Evolutionary conservation across 371 early-diverging fungal species (phyloP), one percentile per base, ranked within the genome.

Genomic region (Fennellomyces sp.): DNA sequence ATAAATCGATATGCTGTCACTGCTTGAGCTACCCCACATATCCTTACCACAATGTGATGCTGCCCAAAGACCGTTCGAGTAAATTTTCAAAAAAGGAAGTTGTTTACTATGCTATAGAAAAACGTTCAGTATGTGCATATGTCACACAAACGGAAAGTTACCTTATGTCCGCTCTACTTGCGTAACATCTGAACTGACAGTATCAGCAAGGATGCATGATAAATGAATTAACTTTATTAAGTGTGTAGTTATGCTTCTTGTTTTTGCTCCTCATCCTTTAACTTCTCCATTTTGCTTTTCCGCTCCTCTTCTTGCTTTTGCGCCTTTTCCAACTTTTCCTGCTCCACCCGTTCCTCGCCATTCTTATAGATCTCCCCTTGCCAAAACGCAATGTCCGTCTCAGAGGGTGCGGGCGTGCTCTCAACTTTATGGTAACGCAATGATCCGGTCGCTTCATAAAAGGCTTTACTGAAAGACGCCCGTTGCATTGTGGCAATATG

Each of bases 361-460:
- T 31, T 31, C 1, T 35, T 25, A 30, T 48, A 36, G 0, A 72
- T 64, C 2, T 56, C 29, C 4, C 36, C 23, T 7, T 60, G 64
- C 70, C 64, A 66, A 11, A 26, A 11, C 11, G 25, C 41, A 0
- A 70, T 56, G 21, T 72, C 63, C 7, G 65, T 59, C 1, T 59
- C 41, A 1, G 54, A 31, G 2, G 68, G 52, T 10, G 42, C 63
- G 2, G 66, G 66, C 21, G 78, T 78, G 36, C 65, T 65, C 15
- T 60, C 19, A 6, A 63, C 70, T 17, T 66, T 65, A 52, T 75
- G 70, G 30, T 70, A 78, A 2, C 72, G 64, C 10, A 45, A 47
- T 0, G 54, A 17, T 5, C 69, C 75, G 5, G 52, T 63, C 0
- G 64, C 60, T n/a, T 38, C 26, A 5, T 60, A 47, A 0, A 66